phyloP scores from a whole-genome alignment of 78 protist species.

The Dictyostelium citrinum region DNA sequence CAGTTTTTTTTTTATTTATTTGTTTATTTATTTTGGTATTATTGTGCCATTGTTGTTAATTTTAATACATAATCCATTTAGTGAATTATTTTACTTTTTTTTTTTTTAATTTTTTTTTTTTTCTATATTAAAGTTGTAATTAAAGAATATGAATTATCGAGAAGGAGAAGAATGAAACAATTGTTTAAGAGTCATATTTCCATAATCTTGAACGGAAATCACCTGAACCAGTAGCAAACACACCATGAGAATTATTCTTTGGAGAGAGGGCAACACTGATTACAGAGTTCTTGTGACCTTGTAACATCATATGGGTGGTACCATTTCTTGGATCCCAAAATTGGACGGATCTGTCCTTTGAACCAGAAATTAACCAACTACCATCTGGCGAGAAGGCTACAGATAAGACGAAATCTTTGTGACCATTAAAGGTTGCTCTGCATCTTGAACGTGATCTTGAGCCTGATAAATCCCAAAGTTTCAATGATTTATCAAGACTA shows the following conservation, averaged over 20 bases:
- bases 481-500: constrained; percentile 86
- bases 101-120: background rate
- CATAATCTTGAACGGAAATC: constrained; percentile 86
- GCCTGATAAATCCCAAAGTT: constrained; percentile 89
- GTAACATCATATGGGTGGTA: constrained; percentile 70
- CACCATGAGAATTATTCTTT: constrained; percentile 13
- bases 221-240: constrained; percentile 91
- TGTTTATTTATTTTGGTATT: background rate
- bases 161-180: background rate
- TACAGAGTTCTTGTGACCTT: constrained; percentile 92
- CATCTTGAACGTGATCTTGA: constrained; percentile 75
- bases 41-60: background rate
- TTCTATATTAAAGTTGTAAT: background rate
- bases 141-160: background rate
- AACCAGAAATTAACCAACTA: constrained; percentile 89
- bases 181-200: constrained; percentile 44
- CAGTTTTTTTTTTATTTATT: background rate
- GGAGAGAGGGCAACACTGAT: constrained; percentile 86
- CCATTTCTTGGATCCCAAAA: constrained; percentile 89
- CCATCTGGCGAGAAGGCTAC: constrained; percentile 91
- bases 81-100: background rate
- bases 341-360: constrained; percentile 89
- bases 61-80: background rate
- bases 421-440: constrained; percentile 83
- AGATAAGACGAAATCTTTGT: constrained; percentile 90